These are phyloP conservation scores for Antrodiella citrinella DNA, from an alignment of 768 basidiomycete genomes.

Conservation along the genomic window DNA sequence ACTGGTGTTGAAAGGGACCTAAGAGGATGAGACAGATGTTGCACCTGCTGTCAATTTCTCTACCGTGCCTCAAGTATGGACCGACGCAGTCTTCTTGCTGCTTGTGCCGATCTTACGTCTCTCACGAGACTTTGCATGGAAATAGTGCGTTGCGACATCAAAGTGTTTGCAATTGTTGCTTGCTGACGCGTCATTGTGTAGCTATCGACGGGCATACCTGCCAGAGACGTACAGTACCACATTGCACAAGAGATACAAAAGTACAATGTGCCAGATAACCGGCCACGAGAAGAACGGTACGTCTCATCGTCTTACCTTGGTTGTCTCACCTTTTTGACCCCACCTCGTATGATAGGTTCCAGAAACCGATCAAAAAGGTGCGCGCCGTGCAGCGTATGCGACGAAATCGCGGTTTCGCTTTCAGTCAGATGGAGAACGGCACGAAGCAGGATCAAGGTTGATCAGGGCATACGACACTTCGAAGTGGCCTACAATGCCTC, in stretches of 20 bases:
- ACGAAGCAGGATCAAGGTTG: constrained; percentile 80
- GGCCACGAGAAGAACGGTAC: constrained; percentile 95
- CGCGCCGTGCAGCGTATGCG: constrained; percentile 98
- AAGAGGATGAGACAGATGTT: too few species aligned
- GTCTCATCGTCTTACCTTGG: too few species aligned
- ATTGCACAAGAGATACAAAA: constrained; percentile 99
- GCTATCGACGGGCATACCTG: constrained; percentile 84
- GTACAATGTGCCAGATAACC: constrained; percentile 94
- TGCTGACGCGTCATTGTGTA: constrained; percentile 24
- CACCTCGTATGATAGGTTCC: constrained; percentile 51
- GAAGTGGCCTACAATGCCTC: constrained; percentile 32
- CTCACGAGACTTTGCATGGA: constrained; percentile 88
- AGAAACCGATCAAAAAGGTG: constrained; percentile 99
- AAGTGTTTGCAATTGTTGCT: not conserved
- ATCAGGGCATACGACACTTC: constrained; percentile 88
- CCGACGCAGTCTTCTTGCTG: constrained; percentile 69
- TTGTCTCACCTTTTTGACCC: constrained; percentile 3
- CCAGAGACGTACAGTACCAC: constrained; percentile 95
- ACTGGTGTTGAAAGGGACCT: too few species aligned
- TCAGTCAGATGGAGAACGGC: constrained; percentile 89
- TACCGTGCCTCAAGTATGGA: constrained; percentile 83
- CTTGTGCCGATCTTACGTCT: constrained; percentile 82
- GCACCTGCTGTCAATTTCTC: constrained; percentile 88
- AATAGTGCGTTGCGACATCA: constrained; percentile 84
- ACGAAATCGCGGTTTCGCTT: constrained; percentile 93